These are phyloP conservation scores for Talaromyces albobiverticillius DNA, from an alignment of 2,329 filamentous ascomycete species.

Conservation along the genomic window DNA sequence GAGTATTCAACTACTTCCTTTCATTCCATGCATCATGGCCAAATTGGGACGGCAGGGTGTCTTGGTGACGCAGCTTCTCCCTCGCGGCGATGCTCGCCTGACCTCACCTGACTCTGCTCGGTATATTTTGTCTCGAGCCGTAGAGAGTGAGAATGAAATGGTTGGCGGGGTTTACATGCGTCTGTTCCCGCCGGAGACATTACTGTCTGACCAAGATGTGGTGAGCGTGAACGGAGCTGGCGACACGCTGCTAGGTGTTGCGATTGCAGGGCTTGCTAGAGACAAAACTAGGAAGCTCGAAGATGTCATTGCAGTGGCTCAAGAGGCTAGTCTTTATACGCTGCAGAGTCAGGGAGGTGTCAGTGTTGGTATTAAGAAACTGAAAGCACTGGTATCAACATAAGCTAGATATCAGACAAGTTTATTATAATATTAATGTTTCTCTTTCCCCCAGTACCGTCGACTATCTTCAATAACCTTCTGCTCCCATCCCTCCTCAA, in stretches of 20 bases:
- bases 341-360: slow-evolving; percentile 74
- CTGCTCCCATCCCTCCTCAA: slow-evolving; percentile 38
- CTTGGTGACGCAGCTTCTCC: slow-evolving; percentile 69
- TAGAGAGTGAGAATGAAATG: slow-evolving; percentile 46
- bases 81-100: slow-evolving; percentile 65
- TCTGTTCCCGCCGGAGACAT: slow-evolving; percentile 65
- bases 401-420: too few species aligned
- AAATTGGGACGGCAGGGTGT: slow-evolving; percentile 78
- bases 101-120: slow-evolving; percentile 59
- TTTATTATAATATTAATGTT: too few species aligned
- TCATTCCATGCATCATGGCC: slow-evolving; percentile 78
- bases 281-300: slow-evolving; percentile 49
- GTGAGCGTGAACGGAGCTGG: slow-evolving; percentile 93
- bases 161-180: slow-evolving; percentile 86
- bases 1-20: slow-evolving; percentile 79
- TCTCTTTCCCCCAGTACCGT: slow-evolving; percentile 5
- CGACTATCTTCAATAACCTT: slow-evolving; percentile 25
- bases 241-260: slow-evolving; percentile 83
- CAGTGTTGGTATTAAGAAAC: slow-evolving; percentile 28
- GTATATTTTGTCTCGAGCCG: slow-evolving; percentile 68
- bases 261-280: slow-evolving; percentile 73
- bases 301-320: slow-evolving; percentile 72
- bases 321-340: slow-evolving; percentile 75
- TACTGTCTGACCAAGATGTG: slow-evolving; percentile 60
- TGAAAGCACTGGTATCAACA: slow-evolving; percentile 17